Base-by-base conservation (phyloP, 2,329 filamentous ascomycete species). In the Pezicula radicicola region DNA sequence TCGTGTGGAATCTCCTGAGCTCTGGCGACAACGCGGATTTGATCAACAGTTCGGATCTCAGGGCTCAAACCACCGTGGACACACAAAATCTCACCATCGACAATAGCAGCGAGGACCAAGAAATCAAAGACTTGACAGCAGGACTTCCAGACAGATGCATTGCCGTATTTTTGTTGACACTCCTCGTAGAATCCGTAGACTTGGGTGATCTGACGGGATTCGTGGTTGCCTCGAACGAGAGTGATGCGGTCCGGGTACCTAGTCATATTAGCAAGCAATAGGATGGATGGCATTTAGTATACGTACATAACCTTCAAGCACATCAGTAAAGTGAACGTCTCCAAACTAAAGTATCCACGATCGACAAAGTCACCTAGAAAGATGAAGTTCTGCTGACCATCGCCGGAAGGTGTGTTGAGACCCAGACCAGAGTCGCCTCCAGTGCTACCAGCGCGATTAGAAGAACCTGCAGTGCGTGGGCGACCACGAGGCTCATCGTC, bases 101-200 rank as follows among this genome's bases (percentile, higher is more conserved):
- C 87, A 61, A 89, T 81, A 48, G 86, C 86, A 50, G 85, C 87
- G 52, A 89, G 77, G 16, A 87, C 85, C 58, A 90, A 81, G 66
- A 88, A 90, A 68, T 90, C 87, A 64, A 90, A 90, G 41, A 90
- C 84, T 68, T 89, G 86, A 62, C 86, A 89, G 68, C 87, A 89
- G 48, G 85, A 86, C 70, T 89, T 89, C 87, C 87, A 90, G 49
- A 90, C 87, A 30, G 84, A 87, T 6, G 87, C 86, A 68, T 89
- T 89, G 54, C 86, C 86, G 63, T 90, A 90, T 66, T 90, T 90
- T 60, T 85, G 83, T 60, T 88, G 79, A 64, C 87, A 90, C 66
- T 90, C 87, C 65, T 89, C 87, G 69, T 89, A 89, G 69, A 90
- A 90, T 28, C 87, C 87, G 66, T 90, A 90, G 13, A 89, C 87